A percentile compares a stretch with the other conserved stretches of the same genome.
Evolutionary conservation across 2,329 filamentous ascomycete genomes (phyloP).

Genomic region (Stemphylium lycopersici): DNA sequence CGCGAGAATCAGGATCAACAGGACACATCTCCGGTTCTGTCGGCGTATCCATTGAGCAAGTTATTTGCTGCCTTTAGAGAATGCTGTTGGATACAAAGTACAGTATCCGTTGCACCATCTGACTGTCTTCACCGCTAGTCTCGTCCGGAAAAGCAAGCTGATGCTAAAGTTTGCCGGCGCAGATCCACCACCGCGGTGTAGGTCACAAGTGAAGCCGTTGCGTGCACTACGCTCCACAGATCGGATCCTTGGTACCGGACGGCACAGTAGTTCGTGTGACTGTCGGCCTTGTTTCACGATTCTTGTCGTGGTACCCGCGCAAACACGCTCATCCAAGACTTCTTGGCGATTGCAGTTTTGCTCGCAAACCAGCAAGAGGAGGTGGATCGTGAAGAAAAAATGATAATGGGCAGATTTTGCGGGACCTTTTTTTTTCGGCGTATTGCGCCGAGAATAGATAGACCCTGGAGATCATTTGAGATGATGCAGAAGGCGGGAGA

Average conservation of each 20-base stretch:
- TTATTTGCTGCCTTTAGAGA: background rate
- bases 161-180: constrained; percentile 10
- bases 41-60: background rate
- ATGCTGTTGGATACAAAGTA: background rate
- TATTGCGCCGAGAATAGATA: constrained; percentile 8
- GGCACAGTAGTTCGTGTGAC: constrained; percentile 18
- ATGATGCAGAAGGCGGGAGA: constrained; percentile 14
- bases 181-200: constrained; percentile 6
- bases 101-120: background rate
- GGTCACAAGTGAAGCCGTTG: constrained; percentile 20
- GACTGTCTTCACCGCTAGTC: constrained; percentile 4
- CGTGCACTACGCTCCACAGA: constrained; percentile 22
- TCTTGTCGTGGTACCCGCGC: constrained; percentile 11
- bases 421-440: constrained; percentile 6
- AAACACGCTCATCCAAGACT: constrained; percentile 13
- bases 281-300: constrained; percentile 6
- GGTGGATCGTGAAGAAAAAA: constrained; percentile 21
- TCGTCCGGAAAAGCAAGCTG: background rate
- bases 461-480: constrained; percentile 24
- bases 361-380: constrained; percentile 6
- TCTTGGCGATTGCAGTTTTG: constrained; percentile 10
- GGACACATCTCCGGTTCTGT: background rate
- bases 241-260: constrained; percentile 18
- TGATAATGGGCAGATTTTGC: constrained; percentile 8
- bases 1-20: constrained; percentile 1